Base-by-base conservation (phyloP, 331 rosid genomes). In the Dryas integrifolia region DNA sequence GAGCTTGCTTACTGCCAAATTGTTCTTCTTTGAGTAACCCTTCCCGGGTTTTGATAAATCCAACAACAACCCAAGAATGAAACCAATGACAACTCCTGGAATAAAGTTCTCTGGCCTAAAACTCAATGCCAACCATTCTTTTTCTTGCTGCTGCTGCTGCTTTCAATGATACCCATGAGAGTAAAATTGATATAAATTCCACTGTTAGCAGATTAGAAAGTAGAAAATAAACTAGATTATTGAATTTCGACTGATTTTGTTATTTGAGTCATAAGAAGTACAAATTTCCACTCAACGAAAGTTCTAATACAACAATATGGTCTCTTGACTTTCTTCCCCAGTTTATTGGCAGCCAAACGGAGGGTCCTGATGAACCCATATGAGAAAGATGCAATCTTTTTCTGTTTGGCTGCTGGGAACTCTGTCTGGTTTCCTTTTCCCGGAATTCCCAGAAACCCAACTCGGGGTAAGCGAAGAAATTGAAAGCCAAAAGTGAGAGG, bases 61-160 rank as follows among this genome's bases (percentile, higher is more conserved):
- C 49, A 83, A 72, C 70, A 93, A 74, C 73, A 91, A 65, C 73
- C 98, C 97, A 60, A 80, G 18, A 70, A 93, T 86, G 87, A 93
- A 93, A 77, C 98, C 98, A 72, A 93, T 85, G 15, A 93, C 86
- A 78, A 93, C 82, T 68, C 98, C 97, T 12, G 98, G 98, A 74
- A 93, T 72, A 80, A 91, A 91, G 76, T 93, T 93, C 81, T 91
- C 97, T 16, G 91, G 86, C 85, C 73, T 89, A 89, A 93, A 93
- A 84, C 92, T 82, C 77, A 72, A 77, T 30, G 82, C 76, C 41
- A 93, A 72, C 92, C 94, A 82, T 88, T 89, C 86, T 72, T 78
- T 75, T 56, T 86, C 82, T 82, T 79, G 86, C 72, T 85, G 87
- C 43, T 72, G 82, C 45, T 83, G 86, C 88, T 85, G 82, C 26